Evolutionary conservation across 2,329 filamentous ascomycete species (phyloP), one percentile per base, ranked within the genome.

Genomic region (Exophiala dermatitidis): DNA sequence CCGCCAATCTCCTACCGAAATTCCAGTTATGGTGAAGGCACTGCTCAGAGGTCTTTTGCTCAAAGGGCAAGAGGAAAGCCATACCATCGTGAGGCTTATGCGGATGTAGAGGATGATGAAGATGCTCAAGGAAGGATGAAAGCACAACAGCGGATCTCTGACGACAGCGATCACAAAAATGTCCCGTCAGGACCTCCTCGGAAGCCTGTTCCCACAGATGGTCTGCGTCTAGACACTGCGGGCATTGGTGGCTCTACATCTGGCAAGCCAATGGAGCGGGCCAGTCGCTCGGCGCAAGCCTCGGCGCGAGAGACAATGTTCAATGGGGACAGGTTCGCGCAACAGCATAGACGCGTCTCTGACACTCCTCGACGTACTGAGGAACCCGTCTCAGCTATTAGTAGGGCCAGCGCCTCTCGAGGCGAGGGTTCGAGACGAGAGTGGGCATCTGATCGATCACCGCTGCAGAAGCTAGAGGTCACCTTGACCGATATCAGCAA

Each of bases 401-500:
- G 55, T 48, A 53, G 48, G 40, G 56, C 55, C 5, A 60, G 58
- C 43, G 56, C 58, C 12, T 52, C 54, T 44, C 55, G 54, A 32
- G 44, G 56, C 36, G 65, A 65, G 3, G 60, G 66, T 44, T 48
- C 61, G 37, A 65, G 69, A 58, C 65, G 68, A 54, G 74, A 77
- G 51, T 81, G 87, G 71, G 87, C 91, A 65, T 79, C 85, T 53
- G 86, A 94, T 67, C 83, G 87, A 64, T 97, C 91, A 59, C 93
- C 94, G 48, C 78, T 98, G 48, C 91, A 98, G 70, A 93, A 85
- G 74, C 80, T 98, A 62, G 91, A 98, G 74, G 82, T 88, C 65
- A 93, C 88, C 64, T 79, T 97, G 65, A 86, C 86, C 69, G 90
- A 87, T 71, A 91, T 96, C 69, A 95, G 87, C 68, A 97, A 96